Percentiles rank a stretch among this genome's conserved stretches.
Conservation (phyloP, 768 basidiomycete genomes). For the Cystofilobasidium macerans region DNA sequence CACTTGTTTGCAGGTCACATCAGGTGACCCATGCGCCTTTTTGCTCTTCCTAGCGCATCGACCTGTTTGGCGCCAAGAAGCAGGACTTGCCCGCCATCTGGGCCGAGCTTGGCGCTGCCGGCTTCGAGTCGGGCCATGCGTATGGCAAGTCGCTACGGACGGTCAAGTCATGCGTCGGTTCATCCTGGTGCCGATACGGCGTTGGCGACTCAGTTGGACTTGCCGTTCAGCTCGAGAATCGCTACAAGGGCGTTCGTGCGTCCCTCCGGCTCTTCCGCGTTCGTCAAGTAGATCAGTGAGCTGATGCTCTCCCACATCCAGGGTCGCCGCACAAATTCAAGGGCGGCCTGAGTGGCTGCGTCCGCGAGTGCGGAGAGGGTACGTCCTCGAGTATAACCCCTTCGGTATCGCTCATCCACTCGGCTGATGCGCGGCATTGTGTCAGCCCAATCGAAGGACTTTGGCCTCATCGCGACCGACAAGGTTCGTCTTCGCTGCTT, state of each 20-base stretch:
- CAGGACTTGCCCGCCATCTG: constrained; percentile 58
- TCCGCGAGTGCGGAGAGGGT: constrained; percentile 60
- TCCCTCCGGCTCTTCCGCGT: too few species aligned
- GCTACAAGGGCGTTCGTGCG: constrained; percentile 56
- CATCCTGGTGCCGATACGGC: constrained; percentile 53
- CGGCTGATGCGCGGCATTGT: neutral
- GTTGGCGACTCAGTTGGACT: constrained; percentile 65
- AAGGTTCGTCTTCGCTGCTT: too few species aligned
- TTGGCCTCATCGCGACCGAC: constrained; percentile 63
- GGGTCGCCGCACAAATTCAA: constrained; percentile 43
- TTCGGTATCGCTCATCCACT: neutral
- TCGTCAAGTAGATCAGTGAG: too few species aligned
- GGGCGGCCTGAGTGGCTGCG: constrained; percentile 63
- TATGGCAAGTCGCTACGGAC: constrained; percentile 62
- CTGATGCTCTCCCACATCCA: too few species aligned
- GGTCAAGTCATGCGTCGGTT: constrained; percentile 68
- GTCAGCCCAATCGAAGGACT: constrained; percentile 58
- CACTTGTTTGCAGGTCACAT: neutral
- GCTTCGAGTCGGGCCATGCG: constrained; percentile 66
- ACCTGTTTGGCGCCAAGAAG: constrained; percentile 60
- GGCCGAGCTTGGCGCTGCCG: constrained; percentile 52
- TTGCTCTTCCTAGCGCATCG: constrained; percentile 49
- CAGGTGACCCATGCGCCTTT: constrained; percentile 27
- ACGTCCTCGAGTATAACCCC: neutral
- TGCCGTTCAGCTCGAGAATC: constrained; percentile 58